Base-by-base conservation (phyloP, 1,284 basidiomycete species). In the Sphagnurus paluster region DNA sequence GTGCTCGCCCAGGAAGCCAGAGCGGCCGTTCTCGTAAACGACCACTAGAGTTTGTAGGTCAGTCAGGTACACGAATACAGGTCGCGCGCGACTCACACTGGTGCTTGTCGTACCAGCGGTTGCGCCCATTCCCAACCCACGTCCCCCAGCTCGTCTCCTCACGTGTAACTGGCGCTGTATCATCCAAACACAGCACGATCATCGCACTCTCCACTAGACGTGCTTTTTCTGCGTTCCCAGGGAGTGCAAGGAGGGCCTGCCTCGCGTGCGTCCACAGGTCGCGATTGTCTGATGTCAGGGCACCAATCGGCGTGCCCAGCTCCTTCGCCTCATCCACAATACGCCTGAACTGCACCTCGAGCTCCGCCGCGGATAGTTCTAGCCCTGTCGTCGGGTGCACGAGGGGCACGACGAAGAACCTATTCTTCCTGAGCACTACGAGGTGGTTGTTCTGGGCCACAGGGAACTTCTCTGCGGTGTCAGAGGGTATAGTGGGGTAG, bases 51-150 rank as follows among this genome's bases (percentile, higher is more conserved):
- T 25, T n/a, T 14, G 16, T 25, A 56, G 16, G 37, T 30, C 24
- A 11, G 44, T 30, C 47, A 44, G n/a, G n/a, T n/a, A n/a, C n/a
- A n/a, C n/a, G n/a, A n/a, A n/a, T n/a, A 8, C 4, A 2, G 33
- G n/a, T 4, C 5, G 14, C 11, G 10, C 10, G 14, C 36, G 44
- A 19, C 35, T 51, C 66, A 92, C 90, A 62, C 66, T 98, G 90
- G 66, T 99, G 96, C 71, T 99, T 99, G 76, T 99, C 97, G 65
- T 90, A 98, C 79, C 91, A 99, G 50, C 96, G 77, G 69, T 98
- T 98, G 54, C 84, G 78, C 33, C 92, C 94, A 56, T 97, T 84
- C 34, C 96, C 96, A 21, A 88, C 87, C 96, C 96, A 99, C 51
- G 87, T 83, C 17, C 70, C 74, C 86, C 90, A 91, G 46, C 87